Conservation (phyloP, 73 alveolate genomes). For the Paramecium sexaurelia region DNA sequence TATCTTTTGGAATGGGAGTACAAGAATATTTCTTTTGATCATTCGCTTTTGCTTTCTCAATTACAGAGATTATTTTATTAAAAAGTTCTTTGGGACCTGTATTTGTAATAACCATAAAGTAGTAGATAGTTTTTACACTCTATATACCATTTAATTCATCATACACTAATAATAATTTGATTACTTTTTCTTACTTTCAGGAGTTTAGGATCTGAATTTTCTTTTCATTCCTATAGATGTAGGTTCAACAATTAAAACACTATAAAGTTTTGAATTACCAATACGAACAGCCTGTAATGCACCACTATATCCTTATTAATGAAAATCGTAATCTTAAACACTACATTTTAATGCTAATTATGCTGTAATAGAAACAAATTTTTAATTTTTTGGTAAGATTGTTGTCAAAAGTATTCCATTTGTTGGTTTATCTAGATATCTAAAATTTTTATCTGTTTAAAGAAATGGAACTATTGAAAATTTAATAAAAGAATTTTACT, state of each 20-base stretch:
- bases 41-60: background rate
- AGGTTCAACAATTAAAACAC: conserved; percentile 45
- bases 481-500: background rate
- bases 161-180: background rate
- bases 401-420: background rate
- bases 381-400: background rate
- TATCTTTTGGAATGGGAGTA: conserved; percentile 6
- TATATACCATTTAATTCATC: background rate
- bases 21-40: background rate
- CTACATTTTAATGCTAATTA: background rate
- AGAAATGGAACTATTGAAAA: conserved; percentile 11
- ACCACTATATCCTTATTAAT: conserved; percentile 16
- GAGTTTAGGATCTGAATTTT: conserved; percentile 11
- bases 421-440: conserved; percentile 31
- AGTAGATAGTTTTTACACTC: background rate
- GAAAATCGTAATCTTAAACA: conserved; percentile 32
- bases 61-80: background rate
- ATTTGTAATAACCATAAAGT: conserved; percentile 40
- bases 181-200: background rate
- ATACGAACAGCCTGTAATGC: background rate
- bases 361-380: conserved; percentile 24
- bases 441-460: background rate
- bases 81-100: conserved; percentile 18
- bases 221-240: conserved; percentile 1
- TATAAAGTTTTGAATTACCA: conserved; percentile 27